Conservation (phyloP, 352 stramenopile genomes). For the Globisporangium lucens region DNA sequence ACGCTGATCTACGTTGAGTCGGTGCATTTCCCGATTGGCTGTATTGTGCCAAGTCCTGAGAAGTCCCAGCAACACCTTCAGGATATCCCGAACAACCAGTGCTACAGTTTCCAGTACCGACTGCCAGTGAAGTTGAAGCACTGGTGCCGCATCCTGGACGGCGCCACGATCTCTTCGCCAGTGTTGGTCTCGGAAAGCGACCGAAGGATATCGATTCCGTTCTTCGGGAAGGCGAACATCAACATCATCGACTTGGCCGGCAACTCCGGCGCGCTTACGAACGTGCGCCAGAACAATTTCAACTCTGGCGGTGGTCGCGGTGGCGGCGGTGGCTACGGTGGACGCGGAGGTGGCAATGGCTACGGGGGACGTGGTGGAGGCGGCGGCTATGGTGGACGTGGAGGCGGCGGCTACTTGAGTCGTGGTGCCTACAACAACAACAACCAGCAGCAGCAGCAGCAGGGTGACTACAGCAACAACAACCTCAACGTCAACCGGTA, state of each 20-base stretch:
- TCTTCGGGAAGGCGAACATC: constrained; percentile 83
- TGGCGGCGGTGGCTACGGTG: constrained; percentile 18
- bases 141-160: constrained; percentile 55
- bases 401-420: constrained; percentile 13
- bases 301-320: constrained; percentile 33
- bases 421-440: constrained; percentile 29
- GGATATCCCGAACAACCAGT: constrained; percentile 86
- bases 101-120: constrained; percentile 81
- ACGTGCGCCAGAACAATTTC: constrained; percentile 55
- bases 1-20: constrained; percentile 69
- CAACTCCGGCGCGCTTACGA: constrained; percentile 41
- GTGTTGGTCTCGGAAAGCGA: constrained; percentile 61
- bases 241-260: constrained; percentile 82
- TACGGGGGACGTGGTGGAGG: constrained; percentile 16
- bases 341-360: constrained; percentile 21
- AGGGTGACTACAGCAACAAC: constrained; percentile 43
- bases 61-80: constrained; percentile 65
- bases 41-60: constrained; percentile 71
- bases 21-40: constrained; percentile 70
- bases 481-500: constrained; percentile 74
- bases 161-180: constrained; percentile 31
- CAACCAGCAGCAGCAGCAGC: constrained; percentile 21
- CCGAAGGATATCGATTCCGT: constrained; percentile 68
- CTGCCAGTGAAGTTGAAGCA: constrained; percentile 51
- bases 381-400: constrained; percentile 20